phyloP scores from a whole-genome alignment of 805 yeast genomes.

The Candida ovalis region DNA sequence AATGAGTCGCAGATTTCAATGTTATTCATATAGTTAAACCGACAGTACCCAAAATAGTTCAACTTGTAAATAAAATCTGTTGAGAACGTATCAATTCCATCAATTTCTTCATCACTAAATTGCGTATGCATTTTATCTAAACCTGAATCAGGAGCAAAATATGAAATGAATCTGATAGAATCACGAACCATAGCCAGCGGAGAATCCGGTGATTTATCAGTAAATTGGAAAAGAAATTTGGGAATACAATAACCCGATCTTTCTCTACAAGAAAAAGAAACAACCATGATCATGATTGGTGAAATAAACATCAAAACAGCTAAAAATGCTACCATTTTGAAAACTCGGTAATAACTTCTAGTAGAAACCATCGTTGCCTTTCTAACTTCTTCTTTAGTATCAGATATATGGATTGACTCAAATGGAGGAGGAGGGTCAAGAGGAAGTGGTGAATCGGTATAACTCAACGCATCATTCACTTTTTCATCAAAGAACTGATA shows the following conservation, averaged over 20 bases:
- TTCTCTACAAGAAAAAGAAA: slow-evolving; percentile 32
- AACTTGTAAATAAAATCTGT: slow-evolving; percentile 39
- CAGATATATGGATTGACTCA: not conserved
- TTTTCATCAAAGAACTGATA: not conserved
- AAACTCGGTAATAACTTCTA: slow-evolving; percentile 21
- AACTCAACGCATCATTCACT: not conserved
- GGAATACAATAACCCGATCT: slow-evolving; percentile 36
- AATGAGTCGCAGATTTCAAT: slow-evolving; percentile 32
- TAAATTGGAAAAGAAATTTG: slow-evolving; percentile 38
- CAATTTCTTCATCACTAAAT: slow-evolving; percentile 14
- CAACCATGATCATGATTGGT: slow-evolving; percentile 19
- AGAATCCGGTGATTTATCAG: slow-evolving; percentile 35
- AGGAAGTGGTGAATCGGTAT: not conserved
- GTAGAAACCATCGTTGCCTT: slow-evolving; percentile 5
- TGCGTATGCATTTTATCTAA: slow-evolving; percentile 9
- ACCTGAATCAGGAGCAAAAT: slow-evolving; percentile 43
- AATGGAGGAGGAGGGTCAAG: not conserved
- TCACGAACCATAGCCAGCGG: slow-evolving; percentile 36
- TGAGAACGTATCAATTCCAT: slow-evolving; percentile 43
- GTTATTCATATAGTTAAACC: slow-evolving; percentile 26
- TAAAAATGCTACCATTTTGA: slow-evolving; percentile 18
- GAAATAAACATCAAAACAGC: slow-evolving; percentile 24
- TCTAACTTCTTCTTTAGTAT: slow-evolving; percentile 1
- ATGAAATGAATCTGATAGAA: slow-evolving; percentile 41
- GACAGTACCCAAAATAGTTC: slow-evolving; percentile 48